Evolutionary conservation across 2,329 filamentous ascomycete genomes (phyloP).

Genomic region (Fusarium praegraminearum): DNA sequence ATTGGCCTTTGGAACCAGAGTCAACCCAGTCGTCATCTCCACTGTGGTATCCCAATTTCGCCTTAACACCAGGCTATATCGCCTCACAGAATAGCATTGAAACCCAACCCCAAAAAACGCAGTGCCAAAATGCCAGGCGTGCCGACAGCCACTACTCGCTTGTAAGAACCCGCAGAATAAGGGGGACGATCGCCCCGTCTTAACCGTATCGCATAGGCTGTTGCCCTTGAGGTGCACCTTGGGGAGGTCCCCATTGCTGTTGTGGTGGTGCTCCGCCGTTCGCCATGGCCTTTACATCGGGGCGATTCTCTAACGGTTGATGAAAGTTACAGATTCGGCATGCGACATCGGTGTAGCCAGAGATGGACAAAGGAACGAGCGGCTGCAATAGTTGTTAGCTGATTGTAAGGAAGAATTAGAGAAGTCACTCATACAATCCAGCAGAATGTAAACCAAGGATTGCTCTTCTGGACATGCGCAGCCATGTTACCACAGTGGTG

Average conservation of each 20-base stretch:
- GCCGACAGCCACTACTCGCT: not conserved
- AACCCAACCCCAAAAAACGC: not conserved
- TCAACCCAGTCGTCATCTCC: constrained; percentile 2
- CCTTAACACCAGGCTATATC: constrained; percentile 36
- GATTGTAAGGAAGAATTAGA: not conserved
- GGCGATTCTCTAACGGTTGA: constrained; percentile 71
- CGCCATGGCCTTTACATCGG: constrained; percentile 66
- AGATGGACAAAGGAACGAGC: constrained; percentile 76
- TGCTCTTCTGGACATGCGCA: constrained; percentile 70
- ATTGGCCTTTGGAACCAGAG: not conserved
- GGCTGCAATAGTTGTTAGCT: constrained; percentile 61
- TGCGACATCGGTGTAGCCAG: constrained; percentile 75
- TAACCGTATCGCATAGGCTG: constrained; percentile 50
- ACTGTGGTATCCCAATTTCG: constrained; percentile 28
- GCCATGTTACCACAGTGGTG: constrained; percentile 75
- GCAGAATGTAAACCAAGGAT: constrained; percentile 84
- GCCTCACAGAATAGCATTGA: constrained; percentile 16
- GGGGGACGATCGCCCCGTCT: not conserved
- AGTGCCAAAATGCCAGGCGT: not conserved
- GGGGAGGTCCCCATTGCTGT: constrained; percentile 50
- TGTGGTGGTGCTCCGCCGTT: constrained; percentile 55
- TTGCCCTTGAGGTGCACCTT: constrained; percentile 49
- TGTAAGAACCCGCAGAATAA: not conserved
- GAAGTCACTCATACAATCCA: constrained; percentile 67
- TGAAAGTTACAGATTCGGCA: constrained; percentile 83